These are phyloP conservation scores for Penicilliopsis zonata DNA, from an alignment of 495 filamentous ascomycete species.

Conservation along the genomic window DNA sequence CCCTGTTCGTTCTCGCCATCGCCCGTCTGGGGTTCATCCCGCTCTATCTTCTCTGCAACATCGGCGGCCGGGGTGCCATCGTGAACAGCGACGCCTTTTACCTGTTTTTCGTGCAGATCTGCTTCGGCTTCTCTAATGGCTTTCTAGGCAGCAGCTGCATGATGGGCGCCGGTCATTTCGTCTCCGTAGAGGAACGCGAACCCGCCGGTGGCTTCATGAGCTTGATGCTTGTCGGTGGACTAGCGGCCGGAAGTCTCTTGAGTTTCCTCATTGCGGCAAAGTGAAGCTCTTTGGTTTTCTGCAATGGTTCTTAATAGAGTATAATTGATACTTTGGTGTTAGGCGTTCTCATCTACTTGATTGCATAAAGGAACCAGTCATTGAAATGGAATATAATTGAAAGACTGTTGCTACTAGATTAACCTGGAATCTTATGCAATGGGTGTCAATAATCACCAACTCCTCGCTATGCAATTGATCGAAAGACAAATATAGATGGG, in stretches of 20 bases:
- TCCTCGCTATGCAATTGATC: no score
- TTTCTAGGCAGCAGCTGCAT: constrained; percentile 76
- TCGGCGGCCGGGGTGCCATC: constrained; percentile 53
- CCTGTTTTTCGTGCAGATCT: constrained; percentile 64
- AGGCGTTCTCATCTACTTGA: no score
- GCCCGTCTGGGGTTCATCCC: constrained; percentile 62
- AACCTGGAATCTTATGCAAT: no score
- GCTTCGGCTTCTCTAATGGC: constrained; percentile 78
- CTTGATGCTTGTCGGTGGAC: constrained; percentile 67
- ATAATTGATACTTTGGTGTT: no score
- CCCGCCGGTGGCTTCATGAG: constrained; percentile 93
- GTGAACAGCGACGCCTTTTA: constrained; percentile 82
- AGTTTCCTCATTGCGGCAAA: constrained; percentile 57
- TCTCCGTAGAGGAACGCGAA: constrained; percentile 68
- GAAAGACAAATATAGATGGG: no score
- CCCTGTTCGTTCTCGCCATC: constrained; percentile 53
- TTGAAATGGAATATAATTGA: no score
- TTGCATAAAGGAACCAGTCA: no score
- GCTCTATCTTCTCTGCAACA: constrained; percentile 81
- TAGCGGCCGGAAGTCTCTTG: constrained; percentile 74
- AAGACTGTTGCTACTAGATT: no score
- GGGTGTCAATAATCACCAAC: no score
- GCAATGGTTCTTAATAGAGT: no score
- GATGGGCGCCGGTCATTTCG: constrained; percentile 77
- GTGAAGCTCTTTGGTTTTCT: no score